Evolutionary conservation across 1,139 yeast genomes (phyloP).

Genomic region (Hansenula sp.): DNA sequence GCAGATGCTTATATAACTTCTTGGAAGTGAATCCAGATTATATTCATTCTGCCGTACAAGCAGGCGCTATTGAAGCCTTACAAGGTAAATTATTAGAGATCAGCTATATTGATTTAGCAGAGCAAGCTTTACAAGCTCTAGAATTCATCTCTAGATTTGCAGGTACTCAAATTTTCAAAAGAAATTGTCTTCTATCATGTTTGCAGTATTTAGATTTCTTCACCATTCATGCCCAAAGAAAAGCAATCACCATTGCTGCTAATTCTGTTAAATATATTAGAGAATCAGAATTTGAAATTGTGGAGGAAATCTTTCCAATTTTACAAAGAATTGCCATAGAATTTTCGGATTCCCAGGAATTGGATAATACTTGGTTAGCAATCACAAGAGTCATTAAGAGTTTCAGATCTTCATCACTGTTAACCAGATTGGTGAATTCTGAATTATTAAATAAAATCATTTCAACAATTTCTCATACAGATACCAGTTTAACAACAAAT

Average conservation of each 20-base stretch:
- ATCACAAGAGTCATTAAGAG: conserved; percentile 59
- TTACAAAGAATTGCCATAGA: conserved; percentile 60
- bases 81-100: conserved; percentile 70
- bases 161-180: conserved; percentile 45
- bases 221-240: conserved; percentile 85
- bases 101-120: conserved; percentile 85
- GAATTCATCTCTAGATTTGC: conserved; percentile 62
- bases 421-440: conserved; percentile 42
- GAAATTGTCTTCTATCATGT: conserved; percentile 66
- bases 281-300: conserved; percentile 16
- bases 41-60: conserved; percentile 59
- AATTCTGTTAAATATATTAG: conserved; percentile 49
- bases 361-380: conserved; percentile 67
- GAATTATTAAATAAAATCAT: conserved; percentile 30
- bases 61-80: conserved; percentile 64
- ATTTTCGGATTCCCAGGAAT: conserved; percentile 57
- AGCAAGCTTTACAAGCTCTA: conserved; percentile 79
- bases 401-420: conserved; percentile 41
- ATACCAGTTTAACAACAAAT: conserved; percentile 17
- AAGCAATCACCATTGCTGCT: conserved; percentile 74
- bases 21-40: conserved; percentile 74
- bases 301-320: conserved; percentile 57
- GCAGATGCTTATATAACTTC: conserved; percentile 80
- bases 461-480: conserved; percentile 21
- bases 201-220: conserved; percentile 81